These are phyloP conservation scores for Tolypocladium guangdongense DNA, from an alignment of 2,329 filamentous ascomycete species.

Conservation along the genomic window DNA sequence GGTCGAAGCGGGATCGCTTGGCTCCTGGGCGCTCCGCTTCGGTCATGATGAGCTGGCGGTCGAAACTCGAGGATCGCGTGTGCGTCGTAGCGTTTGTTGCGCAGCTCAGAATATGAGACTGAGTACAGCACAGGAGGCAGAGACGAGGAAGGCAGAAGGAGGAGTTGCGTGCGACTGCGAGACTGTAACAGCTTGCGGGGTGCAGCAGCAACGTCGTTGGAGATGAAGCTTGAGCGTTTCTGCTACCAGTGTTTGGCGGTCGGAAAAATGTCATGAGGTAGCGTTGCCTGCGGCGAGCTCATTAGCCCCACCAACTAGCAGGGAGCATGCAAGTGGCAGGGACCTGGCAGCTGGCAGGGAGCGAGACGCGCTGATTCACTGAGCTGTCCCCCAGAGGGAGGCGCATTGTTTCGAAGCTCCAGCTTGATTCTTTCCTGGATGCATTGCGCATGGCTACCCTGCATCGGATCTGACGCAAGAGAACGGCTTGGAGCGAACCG, in stretches of 20 bases:
- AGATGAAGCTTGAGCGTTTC: not conserved
- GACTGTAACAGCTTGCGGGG: not conserved
- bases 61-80: not conserved
- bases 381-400: not conserved
- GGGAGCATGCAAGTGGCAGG: no score
- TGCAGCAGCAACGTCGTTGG: not conserved
- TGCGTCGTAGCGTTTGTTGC: not conserved
- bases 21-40: constrained; percentile 61
- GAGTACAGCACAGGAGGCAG: not conserved
- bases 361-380: not conserved
- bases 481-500: not conserved
- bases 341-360: no score
- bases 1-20: constrained; percentile 91
- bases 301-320: not conserved
- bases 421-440: not conserved
- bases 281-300: not conserved
- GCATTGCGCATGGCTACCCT: not conserved
- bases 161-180: not conserved
- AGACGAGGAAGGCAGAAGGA: not conserved
- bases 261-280: not conserved
- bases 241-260: not conserved
- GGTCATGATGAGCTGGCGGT: constrained; percentile 41
- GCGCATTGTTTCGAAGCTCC: not conserved
- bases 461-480: not conserved
- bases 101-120: not conserved